Base-by-base conservation (phyloP, 805 yeast species). In the Candida ascalaphidarum region DNA sequence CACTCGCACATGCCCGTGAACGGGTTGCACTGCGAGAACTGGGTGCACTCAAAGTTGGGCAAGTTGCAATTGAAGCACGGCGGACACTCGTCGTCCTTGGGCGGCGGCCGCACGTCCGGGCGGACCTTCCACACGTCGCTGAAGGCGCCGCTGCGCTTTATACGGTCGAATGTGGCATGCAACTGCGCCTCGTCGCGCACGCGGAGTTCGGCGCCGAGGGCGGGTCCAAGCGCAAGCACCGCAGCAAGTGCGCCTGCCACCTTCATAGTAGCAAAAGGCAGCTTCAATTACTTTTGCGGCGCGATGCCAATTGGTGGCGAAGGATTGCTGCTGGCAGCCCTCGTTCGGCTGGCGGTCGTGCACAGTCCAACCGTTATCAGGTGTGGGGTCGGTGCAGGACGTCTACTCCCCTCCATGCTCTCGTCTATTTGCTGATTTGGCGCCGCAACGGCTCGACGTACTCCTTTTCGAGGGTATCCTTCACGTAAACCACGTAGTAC, bases 11-110 rank as follows among this genome's bases (percentile, higher is more conserved):
- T 68, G 1, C 98, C 98, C 4, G 89, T 82, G 53, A 65, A 84
- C 19, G 79, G 71, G 51, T 92, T 83, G 58, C 98, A 92, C n/a
- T 55, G 56, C 16, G 95, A 86, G 47, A 78, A 92, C 44, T 92
- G 98, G 34, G 81, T 74, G 55, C 98, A 92, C 37, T 77, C 79
- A 45, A 82, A 86, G 37, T 86, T 80, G 2, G 96, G 94, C 9
- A 86, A 65, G 66, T 85, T 81, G 61, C 98, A 92, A 55, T 92
- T 89, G 71, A 92, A 92, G 46, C 96, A 83, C 0, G 94, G 94
- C 0, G 94, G 94, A 44, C 94, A 83, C 27, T 69, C 62, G 8
- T 63, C 74, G 3, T 39, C 31, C 9, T 28, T 40, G 8, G 18
- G 18, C 6, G 18, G 18, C 8, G 8, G 6, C 8, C 18, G 18